Percentiles rank a stretch among this genome's conserved stretches.
These are phyloP conservation scores for Ustulina deusta DNA, from an alignment of 2,329 filamentous ascomycete species.

Conservation along the genomic window DNA sequence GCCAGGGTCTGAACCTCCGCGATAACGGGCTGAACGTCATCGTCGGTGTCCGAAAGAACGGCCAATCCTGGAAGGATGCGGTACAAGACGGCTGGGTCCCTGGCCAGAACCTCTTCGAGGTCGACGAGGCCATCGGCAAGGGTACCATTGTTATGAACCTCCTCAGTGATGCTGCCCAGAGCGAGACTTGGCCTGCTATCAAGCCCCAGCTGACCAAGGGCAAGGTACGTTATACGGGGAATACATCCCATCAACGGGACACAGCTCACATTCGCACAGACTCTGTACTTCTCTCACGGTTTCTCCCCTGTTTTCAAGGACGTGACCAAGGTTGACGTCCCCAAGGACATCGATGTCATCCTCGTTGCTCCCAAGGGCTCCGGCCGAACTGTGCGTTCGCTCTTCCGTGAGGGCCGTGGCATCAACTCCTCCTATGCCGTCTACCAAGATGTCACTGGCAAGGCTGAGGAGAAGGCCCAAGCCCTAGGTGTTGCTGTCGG, in stretches of 20 bases:
- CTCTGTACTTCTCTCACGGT: conserved; percentile 99
- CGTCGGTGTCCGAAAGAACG: conserved; percentile 97
- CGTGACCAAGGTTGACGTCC: conserved; percentile 98
- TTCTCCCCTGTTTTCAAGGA: conserved; percentile 99
- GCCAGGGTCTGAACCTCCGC: conserved; percentile 98
- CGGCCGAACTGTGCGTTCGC: conserved; percentile 96
- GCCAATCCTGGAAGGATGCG: conserved; percentile 98
- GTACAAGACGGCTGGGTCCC: conserved; percentile 97
- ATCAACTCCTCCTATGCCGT: conserved; percentile 99
- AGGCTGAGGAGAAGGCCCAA: conserved; percentile 97
- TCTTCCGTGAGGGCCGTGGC: conserved; percentile 98
- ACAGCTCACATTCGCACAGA: conserved; percentile 64
- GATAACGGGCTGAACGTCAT: conserved; percentile 99
- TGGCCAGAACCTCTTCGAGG: conserved; percentile 98
- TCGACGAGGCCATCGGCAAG: conserved; percentile 93
- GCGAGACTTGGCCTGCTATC: conserved; percentile 97
- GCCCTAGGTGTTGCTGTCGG: conserved; percentile 97
- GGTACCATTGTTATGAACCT: conserved; percentile 99
- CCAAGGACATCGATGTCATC: conserved; percentile 97
- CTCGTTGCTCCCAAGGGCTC: conserved; percentile 99
- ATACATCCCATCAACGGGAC: conserved; percentile 33
- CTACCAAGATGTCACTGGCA: conserved; percentile 97
- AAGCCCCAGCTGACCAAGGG: conserved; percentile 99
- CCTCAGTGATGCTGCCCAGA: conserved; percentile 96
- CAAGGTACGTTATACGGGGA: conserved; percentile 74